Conservation (phyloP, 2,329 filamentous ascomycete species). For the Grosmannia huntii region DNA sequence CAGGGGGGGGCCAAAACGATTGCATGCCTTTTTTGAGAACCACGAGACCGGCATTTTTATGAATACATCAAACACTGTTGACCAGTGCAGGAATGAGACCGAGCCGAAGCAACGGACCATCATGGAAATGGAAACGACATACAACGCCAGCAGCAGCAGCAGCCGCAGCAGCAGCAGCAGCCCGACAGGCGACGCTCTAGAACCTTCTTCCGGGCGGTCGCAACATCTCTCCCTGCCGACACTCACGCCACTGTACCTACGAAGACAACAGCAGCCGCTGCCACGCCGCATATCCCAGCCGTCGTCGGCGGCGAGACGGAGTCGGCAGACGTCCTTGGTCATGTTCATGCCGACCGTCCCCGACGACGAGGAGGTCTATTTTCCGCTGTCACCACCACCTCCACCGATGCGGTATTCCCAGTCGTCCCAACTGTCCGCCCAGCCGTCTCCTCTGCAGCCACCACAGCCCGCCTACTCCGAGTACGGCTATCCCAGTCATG, state of each 20-base stretch:
- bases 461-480: not conserved
- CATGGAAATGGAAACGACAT: not conserved
- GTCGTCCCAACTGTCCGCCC: not conserved
- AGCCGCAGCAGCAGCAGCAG: not conserved
- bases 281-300: not conserved
- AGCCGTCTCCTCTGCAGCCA: not conserved
- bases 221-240: not conserved
- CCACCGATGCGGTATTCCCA: not conserved
- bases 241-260: not conserved
- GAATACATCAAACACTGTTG: not conserved
- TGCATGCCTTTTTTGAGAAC: not conserved
- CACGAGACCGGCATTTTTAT: not conserved
- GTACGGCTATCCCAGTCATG: not conserved
- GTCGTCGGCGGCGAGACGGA: not conserved
- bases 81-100: not conserved
- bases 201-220: not conserved
- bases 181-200: not conserved
- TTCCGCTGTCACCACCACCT: not conserved
- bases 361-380: not conserved
- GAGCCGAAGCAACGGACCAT: not conserved
- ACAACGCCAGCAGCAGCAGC: not conserved
- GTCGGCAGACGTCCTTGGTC: not conserved
- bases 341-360: not conserved
- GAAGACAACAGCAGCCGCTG: not conserved
- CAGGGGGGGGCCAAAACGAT: not conserved